phyloP scores from a whole-genome alignment of 1,284 basidiomycete species.

The Lentinus polychrous region DNA sequence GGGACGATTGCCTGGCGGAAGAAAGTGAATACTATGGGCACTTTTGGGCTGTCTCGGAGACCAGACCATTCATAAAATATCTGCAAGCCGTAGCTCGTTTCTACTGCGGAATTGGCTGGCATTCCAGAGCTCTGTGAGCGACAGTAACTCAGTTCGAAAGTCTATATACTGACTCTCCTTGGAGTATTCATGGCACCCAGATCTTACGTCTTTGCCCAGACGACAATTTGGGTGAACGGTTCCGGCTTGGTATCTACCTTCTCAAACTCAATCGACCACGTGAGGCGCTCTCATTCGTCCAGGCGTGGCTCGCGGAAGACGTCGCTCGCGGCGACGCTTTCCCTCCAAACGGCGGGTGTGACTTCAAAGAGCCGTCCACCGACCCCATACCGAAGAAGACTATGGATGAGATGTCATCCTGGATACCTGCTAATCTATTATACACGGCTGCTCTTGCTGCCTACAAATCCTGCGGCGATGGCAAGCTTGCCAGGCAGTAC shows the following conservation, averaged over 20 bases:
- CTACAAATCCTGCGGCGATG: conserved; percentile 35
- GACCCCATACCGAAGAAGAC: conserved; percentile 12
- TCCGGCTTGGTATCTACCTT: conserved; percentile 27
- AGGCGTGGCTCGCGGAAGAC: conserved; percentile 20
- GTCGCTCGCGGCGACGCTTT: conserved; percentile 8
- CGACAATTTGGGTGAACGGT: conserved; percentile 28
- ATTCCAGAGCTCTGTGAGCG: conserved; percentile 30
- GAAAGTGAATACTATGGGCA: conserved; percentile 24
- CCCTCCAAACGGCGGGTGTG: conserved; percentile 23
- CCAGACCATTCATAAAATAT: conserved; percentile 39
- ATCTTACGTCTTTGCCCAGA: conserved; percentile 31
- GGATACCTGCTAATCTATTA: conserved; percentile 16
- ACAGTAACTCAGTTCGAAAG: background rate
- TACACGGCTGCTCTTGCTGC: conserved; percentile 35
- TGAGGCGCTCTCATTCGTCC: conserved; percentile 28
- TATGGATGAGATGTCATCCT: conserved; percentile 14
- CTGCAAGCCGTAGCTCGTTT: conserved; percentile 30
- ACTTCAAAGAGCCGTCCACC: conserved; percentile 19
- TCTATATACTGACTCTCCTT: background rate
- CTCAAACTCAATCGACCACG: conserved; percentile 19
- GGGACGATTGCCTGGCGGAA: conserved; percentile 33
- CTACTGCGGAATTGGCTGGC: conserved; percentile 27
- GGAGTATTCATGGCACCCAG: conserved; percentile 18
- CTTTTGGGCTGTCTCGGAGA: conserved; percentile 33
- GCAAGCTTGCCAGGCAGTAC: conserved; percentile 31